Conservation (phyloP, 208 protist genomes). For the Endotrypanum monterogeii region DNA sequence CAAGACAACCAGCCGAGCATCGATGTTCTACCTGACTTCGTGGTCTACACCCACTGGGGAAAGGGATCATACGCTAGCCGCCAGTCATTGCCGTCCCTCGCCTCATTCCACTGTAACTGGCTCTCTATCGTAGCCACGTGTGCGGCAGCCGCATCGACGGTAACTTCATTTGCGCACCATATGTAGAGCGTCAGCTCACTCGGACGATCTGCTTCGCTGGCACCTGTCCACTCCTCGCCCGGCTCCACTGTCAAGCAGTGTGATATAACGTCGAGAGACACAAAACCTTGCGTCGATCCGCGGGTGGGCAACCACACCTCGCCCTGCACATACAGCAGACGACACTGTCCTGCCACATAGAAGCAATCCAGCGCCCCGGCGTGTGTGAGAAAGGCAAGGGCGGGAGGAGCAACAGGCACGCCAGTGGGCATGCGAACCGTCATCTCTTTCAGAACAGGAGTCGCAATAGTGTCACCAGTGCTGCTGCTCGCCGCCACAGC, state of each 20-base stretch:
- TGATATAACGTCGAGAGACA: constrained; percentile 38
- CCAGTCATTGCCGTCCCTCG: constrained; percentile 32
- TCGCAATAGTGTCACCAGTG: background rate
- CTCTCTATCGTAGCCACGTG: constrained; percentile 20
- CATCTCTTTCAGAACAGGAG: constrained; percentile 6
- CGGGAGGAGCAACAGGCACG: constrained; percentile 37
- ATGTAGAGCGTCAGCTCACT: constrained; percentile 43
- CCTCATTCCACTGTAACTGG: constrained; percentile 34
- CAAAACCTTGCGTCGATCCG: constrained; percentile 25
- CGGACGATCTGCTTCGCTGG: constrained; percentile 15
- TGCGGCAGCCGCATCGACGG: constrained; percentile 8
- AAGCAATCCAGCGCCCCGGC: constrained; percentile 34
- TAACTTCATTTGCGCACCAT: constrained; percentile 23
- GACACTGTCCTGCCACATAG: constrained; percentile 24
- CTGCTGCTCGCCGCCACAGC: background rate
- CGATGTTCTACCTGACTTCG: background rate
- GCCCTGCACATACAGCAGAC: constrained; percentile 42
- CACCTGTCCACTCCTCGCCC: constrained; percentile 27
- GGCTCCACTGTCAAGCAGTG: constrained; percentile 58
- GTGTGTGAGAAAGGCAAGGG: constrained; percentile 42
- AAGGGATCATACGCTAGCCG: constrained; percentile 28
- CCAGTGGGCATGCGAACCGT: constrained; percentile 13
- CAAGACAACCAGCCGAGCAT: background rate
- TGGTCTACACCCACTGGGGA: constrained; percentile 36
- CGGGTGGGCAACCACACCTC: constrained; percentile 57